These are phyloP conservation scores for Kodamaea fungicola DNA, from an alignment of 1,139 yeast genomes.

Conservation along the genomic window DNA sequence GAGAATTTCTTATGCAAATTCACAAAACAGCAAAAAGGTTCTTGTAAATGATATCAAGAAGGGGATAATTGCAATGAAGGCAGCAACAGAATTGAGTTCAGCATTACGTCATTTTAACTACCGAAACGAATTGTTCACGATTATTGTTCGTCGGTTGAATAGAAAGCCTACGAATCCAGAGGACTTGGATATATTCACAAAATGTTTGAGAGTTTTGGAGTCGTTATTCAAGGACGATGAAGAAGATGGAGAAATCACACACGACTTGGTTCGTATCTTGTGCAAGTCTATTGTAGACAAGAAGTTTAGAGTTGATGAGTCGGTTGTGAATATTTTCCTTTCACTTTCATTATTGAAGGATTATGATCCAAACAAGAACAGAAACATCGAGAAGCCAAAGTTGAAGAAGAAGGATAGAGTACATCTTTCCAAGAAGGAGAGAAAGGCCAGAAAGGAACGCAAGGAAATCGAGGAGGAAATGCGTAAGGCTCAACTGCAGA, in stretches of 20 bases:
- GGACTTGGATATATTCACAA: conserved; percentile 51
- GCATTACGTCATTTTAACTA: conserved; percentile 78
- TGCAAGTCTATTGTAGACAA: conserved; percentile 71
- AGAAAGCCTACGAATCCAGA: conserved; percentile 44
- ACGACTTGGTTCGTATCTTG: conserved; percentile 65
- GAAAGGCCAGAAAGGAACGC: conserved; percentile 81
- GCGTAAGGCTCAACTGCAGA: conserved; percentile 80
- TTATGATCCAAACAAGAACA: conserved; percentile 64
- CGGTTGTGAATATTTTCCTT: conserved; percentile 69
- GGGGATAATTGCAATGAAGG: conserved; percentile 63
- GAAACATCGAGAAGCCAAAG: conserved; percentile 42
- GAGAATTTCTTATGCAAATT: conserved; percentile 36
- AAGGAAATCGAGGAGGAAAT: conserved; percentile 86
- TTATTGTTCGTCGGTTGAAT: conserved; percentile 65
- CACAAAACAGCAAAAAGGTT: conserved; percentile 37
- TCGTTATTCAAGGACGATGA: conserved; percentile 64
- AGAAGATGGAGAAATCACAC: conserved; percentile 74
- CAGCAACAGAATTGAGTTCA: conserved; percentile 71
- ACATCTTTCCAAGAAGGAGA: conserved; percentile 82
- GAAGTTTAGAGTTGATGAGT: conserved; percentile 78
- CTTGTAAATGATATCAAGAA: conserved; percentile 38
- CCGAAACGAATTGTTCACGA: conserved; percentile 65
- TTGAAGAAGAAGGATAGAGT: conserved; percentile 82
- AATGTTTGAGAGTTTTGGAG: conserved; percentile 65
- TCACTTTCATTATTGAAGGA: conserved; percentile 75